phyloP scores from a whole-genome alignment of 306 rosid genomes.

The Rosa multiflora region DNA sequence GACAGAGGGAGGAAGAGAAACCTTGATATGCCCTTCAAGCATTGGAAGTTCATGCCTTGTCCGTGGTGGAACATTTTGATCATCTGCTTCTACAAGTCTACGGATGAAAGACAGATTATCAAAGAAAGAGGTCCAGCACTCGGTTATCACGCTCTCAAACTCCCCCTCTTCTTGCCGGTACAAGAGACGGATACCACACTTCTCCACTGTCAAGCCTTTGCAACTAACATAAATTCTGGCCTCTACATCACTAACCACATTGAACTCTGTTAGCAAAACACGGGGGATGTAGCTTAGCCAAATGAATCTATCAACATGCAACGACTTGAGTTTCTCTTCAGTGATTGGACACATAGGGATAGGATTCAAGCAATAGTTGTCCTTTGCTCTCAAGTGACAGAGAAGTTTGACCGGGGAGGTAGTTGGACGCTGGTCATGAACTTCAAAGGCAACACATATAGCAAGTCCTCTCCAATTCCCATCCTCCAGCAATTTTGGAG shows the following conservation, averaged over 20 bases:
- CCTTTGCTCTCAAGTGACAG: conserved; percentile 4
- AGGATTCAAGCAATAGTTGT: conserved; percentile 3
- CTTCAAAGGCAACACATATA: not conserved
- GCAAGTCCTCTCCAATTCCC: conserved; percentile 15
- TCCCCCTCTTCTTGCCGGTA: not conserved
- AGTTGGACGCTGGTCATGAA: not conserved
- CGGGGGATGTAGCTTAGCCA: conserved; percentile 23
- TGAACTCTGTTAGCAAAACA: not conserved
- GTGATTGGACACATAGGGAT: not conserved
- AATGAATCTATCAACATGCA: not conserved
- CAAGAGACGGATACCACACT: not conserved
- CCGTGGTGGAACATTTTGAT: not conserved
- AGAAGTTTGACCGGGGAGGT: not conserved
- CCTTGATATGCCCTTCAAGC: not conserved
- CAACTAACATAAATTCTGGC: not conserved
- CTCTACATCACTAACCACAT: not conserved
- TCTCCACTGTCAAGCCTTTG: not conserved
- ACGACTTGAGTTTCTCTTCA: not conserved
- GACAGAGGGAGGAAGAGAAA: not conserved
- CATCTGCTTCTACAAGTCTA: not conserved
- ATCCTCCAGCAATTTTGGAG: not conserved
- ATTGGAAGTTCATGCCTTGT: not conserved
- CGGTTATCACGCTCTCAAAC: not conserved
- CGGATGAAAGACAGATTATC: not conserved
- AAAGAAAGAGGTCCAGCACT: conserved; percentile 11